Percentiles rank a stretch among this genome's conserved stretches.
These are phyloP conservation scores for Nigrospora sphaerica DNA, from an alignment of 2,329 filamentous ascomycete species.

Conservation along the genomic window DNA sequence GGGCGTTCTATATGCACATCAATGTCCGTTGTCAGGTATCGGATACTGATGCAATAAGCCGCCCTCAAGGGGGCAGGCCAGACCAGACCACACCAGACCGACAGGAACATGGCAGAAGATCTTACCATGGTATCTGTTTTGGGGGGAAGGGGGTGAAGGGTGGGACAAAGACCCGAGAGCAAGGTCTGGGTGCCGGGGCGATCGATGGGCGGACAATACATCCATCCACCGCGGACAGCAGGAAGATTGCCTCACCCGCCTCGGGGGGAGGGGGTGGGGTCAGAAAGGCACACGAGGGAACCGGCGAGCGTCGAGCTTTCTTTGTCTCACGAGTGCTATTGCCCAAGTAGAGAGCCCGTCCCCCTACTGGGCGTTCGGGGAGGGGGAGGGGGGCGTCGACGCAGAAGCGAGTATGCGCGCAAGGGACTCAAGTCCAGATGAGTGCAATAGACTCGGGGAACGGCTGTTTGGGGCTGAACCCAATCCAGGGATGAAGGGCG, in stretches of 20 bases:
- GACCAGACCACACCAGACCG: slow-evolving; percentile 1
- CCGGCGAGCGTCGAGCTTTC: background rate
- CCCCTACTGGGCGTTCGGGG: slow-evolving; percentile 2
- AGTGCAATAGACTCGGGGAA: no score
- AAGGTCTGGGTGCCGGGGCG: slow-evolving; percentile 18
- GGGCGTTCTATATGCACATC: slow-evolving; percentile 27
- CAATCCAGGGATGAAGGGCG: no score
- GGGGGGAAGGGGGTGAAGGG: slow-evolving; percentile 17
- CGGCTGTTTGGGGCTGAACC: no score
- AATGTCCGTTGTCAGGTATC: slow-evolving; percentile 18
- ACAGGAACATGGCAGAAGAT: slow-evolving; percentile 18
- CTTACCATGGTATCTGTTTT: slow-evolving; percentile 25
- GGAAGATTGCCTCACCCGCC: slow-evolving; percentile 19
- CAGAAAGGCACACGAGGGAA: slow-evolving; percentile 5
- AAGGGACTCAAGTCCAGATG: no score
- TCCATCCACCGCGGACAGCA: slow-evolving; percentile 8
- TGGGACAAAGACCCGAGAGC: slow-evolving; percentile 21
- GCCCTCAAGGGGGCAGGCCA: slow-evolving; percentile 9
- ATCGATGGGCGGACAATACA: slow-evolving; percentile 15
- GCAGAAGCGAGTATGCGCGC: background rate
- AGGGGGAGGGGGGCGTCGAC: background rate
- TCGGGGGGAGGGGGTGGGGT: slow-evolving; percentile 19
- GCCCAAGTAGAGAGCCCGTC: background rate
- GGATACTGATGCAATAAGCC: slow-evolving; percentile 22
- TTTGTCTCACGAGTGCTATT: slow-evolving; percentile 4